Evolutionary conservation across 2,329 filamentous ascomycete species (phyloP).

Genomic region (Lachnellula hyalina): DNA sequence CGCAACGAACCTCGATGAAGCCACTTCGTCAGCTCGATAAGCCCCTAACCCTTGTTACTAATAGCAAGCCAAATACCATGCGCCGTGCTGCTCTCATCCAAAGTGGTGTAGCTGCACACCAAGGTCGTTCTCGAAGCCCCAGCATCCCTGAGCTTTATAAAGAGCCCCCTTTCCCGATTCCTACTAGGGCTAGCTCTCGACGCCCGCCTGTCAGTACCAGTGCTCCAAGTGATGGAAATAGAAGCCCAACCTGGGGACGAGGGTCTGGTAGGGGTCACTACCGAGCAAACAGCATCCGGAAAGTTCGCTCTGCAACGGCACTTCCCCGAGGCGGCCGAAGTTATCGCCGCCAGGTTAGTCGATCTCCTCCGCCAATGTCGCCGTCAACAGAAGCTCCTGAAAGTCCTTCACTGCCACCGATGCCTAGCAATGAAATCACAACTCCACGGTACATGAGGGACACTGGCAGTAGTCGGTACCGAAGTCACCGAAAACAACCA

Average conservation of each 20-base stretch:
- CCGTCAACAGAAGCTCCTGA: slow-evolving; percentile 62
- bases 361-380: slow-evolving; percentile 62
- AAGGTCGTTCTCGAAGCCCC: slow-evolving; percentile 58
- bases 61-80: slow-evolving; percentile 47
- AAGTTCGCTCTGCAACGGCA: slow-evolving; percentile 76
- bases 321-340: slow-evolving; percentile 52
- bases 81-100: slow-evolving; percentile 76
- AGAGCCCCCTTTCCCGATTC: slow-evolving; percentile 86
- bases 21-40: slow-evolving; percentile 28
- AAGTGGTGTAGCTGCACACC: slow-evolving; percentile 67
- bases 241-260: slow-evolving; percentile 67
- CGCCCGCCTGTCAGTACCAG: slow-evolving; percentile 63
- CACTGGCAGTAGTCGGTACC: slow-evolving; percentile 38
- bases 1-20: slow-evolving; percentile 16
- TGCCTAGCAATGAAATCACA: slow-evolving; percentile 68
- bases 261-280: slow-evolving; percentile 46
- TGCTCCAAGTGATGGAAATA: slow-evolving; percentile 62
- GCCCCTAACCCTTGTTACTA: slow-evolving; percentile 27
- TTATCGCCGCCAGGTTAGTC: slow-evolving; percentile 46
- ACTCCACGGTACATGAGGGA: slow-evolving; percentile 44
- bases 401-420: slow-evolving; percentile 65
- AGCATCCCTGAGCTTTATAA: slow-evolving; percentile 52
- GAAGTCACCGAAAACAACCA: slow-evolving; percentile 48
- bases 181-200: slow-evolving; percentile 80
- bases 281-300: slow-evolving; percentile 63